These are phyloP conservation scores for Lanmaoa pseudosensibilis DNA, from an alignment of 768 basidiomycete species.

Conservation along the genomic window DNA sequence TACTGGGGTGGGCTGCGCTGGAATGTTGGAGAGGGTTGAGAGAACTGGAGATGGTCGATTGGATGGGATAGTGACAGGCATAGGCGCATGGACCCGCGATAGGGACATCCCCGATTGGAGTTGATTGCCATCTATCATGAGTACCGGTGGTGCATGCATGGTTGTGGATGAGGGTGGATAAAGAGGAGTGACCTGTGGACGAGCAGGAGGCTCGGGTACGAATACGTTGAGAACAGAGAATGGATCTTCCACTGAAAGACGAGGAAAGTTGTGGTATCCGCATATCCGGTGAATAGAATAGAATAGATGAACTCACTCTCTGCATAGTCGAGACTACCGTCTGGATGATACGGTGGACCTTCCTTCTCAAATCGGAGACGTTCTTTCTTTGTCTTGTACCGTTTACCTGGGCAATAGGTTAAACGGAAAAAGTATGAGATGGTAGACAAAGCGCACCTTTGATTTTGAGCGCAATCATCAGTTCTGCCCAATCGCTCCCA, in stretches of 20 bases:
- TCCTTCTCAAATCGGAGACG: conserved; percentile 73
- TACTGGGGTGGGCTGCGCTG: background rate
- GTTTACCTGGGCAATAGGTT: conserved; percentile 46
- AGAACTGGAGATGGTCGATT: conserved; percentile 14
- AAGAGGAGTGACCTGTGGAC: conserved; percentile 58
- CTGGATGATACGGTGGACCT: conserved; percentile 66
- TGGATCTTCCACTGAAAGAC: conserved; percentile 68
- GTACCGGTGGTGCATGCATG: conserved; percentile 1
- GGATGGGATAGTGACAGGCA: conserved; percentile 30
- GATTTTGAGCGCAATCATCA: conserved; percentile 71
- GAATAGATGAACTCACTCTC: conserved; percentile 52
- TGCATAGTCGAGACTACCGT: conserved; percentile 77
- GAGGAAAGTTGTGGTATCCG: background rate
- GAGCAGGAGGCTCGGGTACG: conserved; percentile 55
- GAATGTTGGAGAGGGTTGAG: conserved; percentile 14
- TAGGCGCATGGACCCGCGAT: conserved; percentile 24
- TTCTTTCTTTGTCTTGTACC: conserved; percentile 81
- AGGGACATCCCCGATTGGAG: background rate
- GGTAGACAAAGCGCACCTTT: conserved; percentile 49
- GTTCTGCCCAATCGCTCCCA: conserved; percentile 67
- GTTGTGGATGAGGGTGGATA: conserved; percentile 43
- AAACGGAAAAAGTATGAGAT: background rate
- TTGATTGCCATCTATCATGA: background rate
- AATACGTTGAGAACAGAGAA: conserved; percentile 66
- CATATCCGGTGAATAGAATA: background rate